Evolutionary conservation across 2,329 filamentous ascomycete genomes (phyloP).

Genomic region (Penicillium griseofulvum): DNA sequence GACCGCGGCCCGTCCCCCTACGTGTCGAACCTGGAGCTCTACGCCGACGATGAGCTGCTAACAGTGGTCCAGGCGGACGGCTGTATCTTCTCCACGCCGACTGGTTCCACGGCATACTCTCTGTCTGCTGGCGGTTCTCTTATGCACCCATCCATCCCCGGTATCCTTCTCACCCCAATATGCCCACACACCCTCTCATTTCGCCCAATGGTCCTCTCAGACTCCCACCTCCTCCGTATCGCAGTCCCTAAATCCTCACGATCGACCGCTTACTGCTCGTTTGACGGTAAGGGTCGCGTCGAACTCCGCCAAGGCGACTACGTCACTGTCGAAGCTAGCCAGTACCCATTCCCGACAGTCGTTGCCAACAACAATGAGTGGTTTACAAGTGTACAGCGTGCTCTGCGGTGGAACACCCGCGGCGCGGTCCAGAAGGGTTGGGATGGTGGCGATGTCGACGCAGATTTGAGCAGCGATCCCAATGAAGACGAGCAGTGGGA

Average conservation of each 20-base stretch:
- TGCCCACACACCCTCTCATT: constrained; percentile 97
- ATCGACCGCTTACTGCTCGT: constrained; percentile 92
- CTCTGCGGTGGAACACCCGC: constrained; percentile 90
- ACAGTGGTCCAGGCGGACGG: constrained; percentile 96
- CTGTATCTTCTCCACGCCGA: constrained; percentile 96
- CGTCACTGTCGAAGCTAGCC: constrained; percentile 91
- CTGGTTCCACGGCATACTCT: constrained; percentile 91
- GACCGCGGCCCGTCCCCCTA: constrained; percentile 95
- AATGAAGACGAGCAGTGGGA: constrained; percentile 72
- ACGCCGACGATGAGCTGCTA: constrained; percentile 89
- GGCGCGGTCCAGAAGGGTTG: constrained; percentile 90
- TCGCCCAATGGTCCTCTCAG: constrained; percentile 94
- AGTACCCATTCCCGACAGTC: constrained; percentile 96
- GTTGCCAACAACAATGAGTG: constrained; percentile 86
- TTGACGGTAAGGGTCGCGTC: constrained; percentile 93
- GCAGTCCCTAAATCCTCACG: constrained; percentile 80
- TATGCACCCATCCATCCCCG: constrained; percentile 94
- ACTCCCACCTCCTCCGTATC: constrained; percentile 88
- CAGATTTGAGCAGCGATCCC: constrained; percentile 43
- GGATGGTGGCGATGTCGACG: constrained; percentile 47
- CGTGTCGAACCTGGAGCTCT: constrained; percentile 93
- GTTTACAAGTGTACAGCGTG: constrained; percentile 93
- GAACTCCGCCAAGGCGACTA: constrained; percentile 91
- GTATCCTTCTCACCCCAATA: constrained; percentile 93
- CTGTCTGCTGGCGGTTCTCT: constrained; percentile 92